A percentile compares a stretch with the other conserved stretches of the same genome.
Conservation (phyloP, 352 stramenopile species). For the Pseudoperonospora humuli region DNA sequence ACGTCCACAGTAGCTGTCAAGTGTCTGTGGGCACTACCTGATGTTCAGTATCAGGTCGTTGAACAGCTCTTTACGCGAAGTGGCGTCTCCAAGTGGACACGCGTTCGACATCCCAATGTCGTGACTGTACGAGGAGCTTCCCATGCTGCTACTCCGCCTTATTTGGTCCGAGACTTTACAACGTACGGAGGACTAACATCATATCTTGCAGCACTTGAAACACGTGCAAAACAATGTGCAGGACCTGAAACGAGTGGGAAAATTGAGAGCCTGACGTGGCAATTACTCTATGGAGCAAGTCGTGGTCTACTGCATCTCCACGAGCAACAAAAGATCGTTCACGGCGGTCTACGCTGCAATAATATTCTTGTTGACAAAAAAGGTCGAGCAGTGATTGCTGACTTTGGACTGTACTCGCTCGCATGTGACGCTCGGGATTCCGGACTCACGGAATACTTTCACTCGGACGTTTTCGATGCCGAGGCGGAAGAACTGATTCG, state of each 20-base stretch:
- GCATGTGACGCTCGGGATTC: conserved; percentile 30
- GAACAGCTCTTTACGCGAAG: conserved; percentile 48
- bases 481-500: conserved; percentile 46
- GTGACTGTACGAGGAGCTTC: conserved; percentile 51
- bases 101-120: conserved; percentile 52
- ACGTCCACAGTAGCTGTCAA: conserved; percentile 46
- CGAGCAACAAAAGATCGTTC: conserved; percentile 41
- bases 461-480: conserved; percentile 21
- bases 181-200: conserved; percentile 41
- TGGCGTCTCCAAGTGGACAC: conserved; percentile 34
- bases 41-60: conserved; percentile 40
- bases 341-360: conserved; percentile 51
- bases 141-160: conserved; percentile 37
- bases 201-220: conserved; percentile 41
- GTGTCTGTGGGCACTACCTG: conserved; percentile 36
- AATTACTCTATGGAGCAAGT: conserved; percentile 48
- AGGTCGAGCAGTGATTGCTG: conserved; percentile 48
- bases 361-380: conserved; percentile 70
- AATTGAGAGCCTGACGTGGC: conserved; percentile 41
- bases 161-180: conserved; percentile 56
- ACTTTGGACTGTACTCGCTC: conserved; percentile 43
- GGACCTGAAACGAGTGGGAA: conserved; percentile 20
- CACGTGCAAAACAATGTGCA: conserved; percentile 26
- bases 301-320: conserved; percentile 59
- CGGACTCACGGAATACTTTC: conserved; percentile 28